Conservation (phyloP, 257 asterid genomes). For the Linderniella brevidens region DNA sequence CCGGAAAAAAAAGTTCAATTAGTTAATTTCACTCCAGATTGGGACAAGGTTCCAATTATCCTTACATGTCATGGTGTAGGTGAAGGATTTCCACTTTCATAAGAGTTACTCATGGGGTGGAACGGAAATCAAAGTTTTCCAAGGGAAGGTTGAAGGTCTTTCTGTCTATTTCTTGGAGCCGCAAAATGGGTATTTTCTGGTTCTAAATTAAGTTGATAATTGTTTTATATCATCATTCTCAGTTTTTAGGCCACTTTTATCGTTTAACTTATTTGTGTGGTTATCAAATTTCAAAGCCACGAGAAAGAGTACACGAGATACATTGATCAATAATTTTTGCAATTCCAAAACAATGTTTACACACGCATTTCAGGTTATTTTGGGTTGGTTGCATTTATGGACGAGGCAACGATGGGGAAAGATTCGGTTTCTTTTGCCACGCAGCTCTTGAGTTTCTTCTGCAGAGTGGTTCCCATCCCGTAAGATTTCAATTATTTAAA, state of each 20-base stretch:
- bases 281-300: too few species aligned
- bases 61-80: conserved; percentile 30
- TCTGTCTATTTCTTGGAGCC: conserved; percentile 95
- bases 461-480: conserved; percentile 87
- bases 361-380: conserved; percentile 43
- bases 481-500: conserved; percentile 26
- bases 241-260: not conserved
- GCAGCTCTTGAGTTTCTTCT: conserved; percentile 96
- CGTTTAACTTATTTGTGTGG: not conserved
- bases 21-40: too few species aligned
- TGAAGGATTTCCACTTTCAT: conserved; percentile 61
- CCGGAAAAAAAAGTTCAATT: too few species aligned
- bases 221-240: not conserved
- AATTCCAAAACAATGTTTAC: not conserved
- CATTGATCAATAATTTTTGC: not conserved
- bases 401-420: conserved; percentile 63
- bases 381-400: conserved; percentile 83
- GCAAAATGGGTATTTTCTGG: conserved; percentile 66
- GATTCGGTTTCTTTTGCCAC: conserved; percentile 92
- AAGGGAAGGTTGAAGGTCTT: conserved; percentile 90
- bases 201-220: not conserved
- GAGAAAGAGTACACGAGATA: too few species aligned
- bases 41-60: not conserved
- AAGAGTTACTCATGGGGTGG: conserved; percentile 81
- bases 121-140: conserved; percentile 88